Evolutionary conservation across 2,329 filamentous ascomycete species (phyloP).

Genomic region (Diplodia corticola): DNA sequence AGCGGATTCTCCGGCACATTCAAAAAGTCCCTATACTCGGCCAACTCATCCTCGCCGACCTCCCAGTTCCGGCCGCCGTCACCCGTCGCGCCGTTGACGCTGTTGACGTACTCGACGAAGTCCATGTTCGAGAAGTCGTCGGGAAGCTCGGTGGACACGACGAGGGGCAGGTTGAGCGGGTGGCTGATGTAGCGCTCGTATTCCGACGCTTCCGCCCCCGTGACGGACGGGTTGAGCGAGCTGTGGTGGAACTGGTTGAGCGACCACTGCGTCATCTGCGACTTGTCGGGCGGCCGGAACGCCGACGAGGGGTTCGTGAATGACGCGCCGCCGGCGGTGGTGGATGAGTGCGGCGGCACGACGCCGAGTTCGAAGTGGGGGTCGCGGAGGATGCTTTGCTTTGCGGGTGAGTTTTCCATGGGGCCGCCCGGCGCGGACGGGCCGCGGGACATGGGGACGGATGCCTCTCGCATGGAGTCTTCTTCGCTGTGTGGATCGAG

Average conservation of each 20-base stretch:
- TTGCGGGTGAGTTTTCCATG: slow-evolving; percentile 37
- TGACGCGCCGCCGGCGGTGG: too few species aligned
- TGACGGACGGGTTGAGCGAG: slow-evolving; percentile 82
- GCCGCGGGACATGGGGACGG: slow-evolving; percentile 23
- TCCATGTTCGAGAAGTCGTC: slow-evolving; percentile 59
- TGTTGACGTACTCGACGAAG: slow-evolving; percentile 78
- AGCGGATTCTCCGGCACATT: slow-evolving; percentile 78
- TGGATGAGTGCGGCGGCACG: slow-evolving; percentile 23
- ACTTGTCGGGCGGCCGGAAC: slow-evolving; percentile 67
- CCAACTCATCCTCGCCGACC: slow-evolving; percentile 64
- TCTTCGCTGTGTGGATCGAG: slow-evolving; percentile 57
- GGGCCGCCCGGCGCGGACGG: slow-evolving; percentile 26
- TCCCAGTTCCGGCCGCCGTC: slow-evolving; percentile 47
- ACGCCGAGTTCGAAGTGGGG: slow-evolving; percentile 37
- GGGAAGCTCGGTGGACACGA: slow-evolving; percentile 68
- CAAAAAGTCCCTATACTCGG: slow-evolving; percentile 75
- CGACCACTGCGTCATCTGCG: slow-evolving; percentile 82
- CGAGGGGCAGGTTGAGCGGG: slow-evolving; percentile 83
- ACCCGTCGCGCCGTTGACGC: slow-evolving; percentile 62
- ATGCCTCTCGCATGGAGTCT: slow-evolving; percentile 24
- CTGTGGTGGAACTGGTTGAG: slow-evolving; percentile 82
- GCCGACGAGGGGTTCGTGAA: slow-evolving; percentile 29
- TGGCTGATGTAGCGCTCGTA: slow-evolving; percentile 88
- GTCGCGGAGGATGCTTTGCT: slow-evolving; percentile 46
- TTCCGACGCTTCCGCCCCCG: slow-evolving; percentile 73